These are phyloP conservation scores for Penicillium paradoxum DNA, from an alignment of 495 filamentous ascomycete species.

Conservation along the genomic window DNA sequence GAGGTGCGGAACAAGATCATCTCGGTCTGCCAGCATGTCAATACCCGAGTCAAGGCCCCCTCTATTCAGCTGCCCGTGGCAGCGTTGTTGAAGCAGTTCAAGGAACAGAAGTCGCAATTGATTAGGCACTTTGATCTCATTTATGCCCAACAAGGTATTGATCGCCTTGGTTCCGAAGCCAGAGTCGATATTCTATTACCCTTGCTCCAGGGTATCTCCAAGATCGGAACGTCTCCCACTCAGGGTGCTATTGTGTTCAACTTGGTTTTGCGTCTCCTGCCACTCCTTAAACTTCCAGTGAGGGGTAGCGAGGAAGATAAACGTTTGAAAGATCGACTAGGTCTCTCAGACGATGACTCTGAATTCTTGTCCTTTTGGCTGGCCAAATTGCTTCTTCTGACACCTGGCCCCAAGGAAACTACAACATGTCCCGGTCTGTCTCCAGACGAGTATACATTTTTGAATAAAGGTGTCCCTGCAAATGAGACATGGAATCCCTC, in stretches of 20 bases:
- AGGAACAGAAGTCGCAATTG: constrained; percentile 63
- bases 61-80: constrained; percentile 79
- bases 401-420: constrained; percentile 33
- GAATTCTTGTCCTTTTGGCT: constrained; percentile 72
- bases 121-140: constrained; percentile 84
- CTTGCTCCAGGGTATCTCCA: constrained; percentile 66
- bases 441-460: constrained; percentile 65
- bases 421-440: constrained; percentile 64
- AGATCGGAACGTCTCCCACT: constrained; percentile 55
- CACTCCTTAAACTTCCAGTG: constrained; percentile 63
- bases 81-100: constrained; percentile 83
- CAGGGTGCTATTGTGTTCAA: constrained; percentile 76
- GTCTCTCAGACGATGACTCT: constrained; percentile 66
- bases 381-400: constrained; percentile 71
- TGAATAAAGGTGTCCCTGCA: constrained; percentile 53
- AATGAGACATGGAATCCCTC: constrained; percentile 65
- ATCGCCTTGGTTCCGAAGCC: constrained; percentile 58
- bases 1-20: constrained; percentile 80
- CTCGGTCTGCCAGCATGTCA: constrained; percentile 73
- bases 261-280: constrained; percentile 69
- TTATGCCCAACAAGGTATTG: constrained; percentile 83
- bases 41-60: constrained; percentile 61
- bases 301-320: constrained; percentile 75
- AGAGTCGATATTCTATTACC: constrained; percentile 65
- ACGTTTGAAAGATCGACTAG: constrained; percentile 57